Base-by-base conservation (phyloP, 495 filamentous ascomycete genomes). In the Trichocladium antarcticum region DNA sequence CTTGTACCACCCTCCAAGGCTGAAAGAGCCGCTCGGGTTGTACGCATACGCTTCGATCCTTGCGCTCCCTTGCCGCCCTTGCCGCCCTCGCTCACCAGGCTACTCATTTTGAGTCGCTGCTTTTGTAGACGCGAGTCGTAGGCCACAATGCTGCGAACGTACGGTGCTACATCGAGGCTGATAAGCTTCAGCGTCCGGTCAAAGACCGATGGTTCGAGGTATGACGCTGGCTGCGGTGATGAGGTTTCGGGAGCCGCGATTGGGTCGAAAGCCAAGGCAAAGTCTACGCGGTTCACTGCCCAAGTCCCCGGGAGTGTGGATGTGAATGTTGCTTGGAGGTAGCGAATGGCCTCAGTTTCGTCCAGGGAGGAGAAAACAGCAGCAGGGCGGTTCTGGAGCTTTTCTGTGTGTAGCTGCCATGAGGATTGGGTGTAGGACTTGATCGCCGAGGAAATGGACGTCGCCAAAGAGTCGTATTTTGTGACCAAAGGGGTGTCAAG, bases 1-100 rank as follows among this genome's bases (percentile, higher is more conserved):
- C 92, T 79, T 37, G 74, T 73, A 1, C 87, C 82, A 15, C 89
- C 89, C 57, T 94, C 89, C 0, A 89, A 71, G 0, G 90, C 93
- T 11, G 84, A 85, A 32, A 88, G 76, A 22, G 85, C 85, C 17
- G 87, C 78, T 36, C 89, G 69, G 0, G 92, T 96, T 0, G 74
- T 89, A 20, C 92, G 69, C 57, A 79, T 74, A 15, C 78, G 74
- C 62, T 88, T 89, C 20, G 65, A 70, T 3, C 69, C 74, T 14
- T 72, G 74, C 2, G 28, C 71, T 6, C 17, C 65, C 41, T 60
- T 67, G 6, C 70, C 70, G 31, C 70, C 67, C 21, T 73, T 66
- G 32, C 77, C 70, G 31, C 70, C 67, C 21, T 73, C 66, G 32
- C 77, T 76, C 15, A 89, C 62, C 2, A 90, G 58, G 12, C 67